A percentile compares a stretch with the other conserved stretches of the same genome.
These are phyloP conservation scores for Linnemannia hyalina DNA, from an alignment of 192 early-diverging fungal species.

Conservation along the genomic window DNA sequence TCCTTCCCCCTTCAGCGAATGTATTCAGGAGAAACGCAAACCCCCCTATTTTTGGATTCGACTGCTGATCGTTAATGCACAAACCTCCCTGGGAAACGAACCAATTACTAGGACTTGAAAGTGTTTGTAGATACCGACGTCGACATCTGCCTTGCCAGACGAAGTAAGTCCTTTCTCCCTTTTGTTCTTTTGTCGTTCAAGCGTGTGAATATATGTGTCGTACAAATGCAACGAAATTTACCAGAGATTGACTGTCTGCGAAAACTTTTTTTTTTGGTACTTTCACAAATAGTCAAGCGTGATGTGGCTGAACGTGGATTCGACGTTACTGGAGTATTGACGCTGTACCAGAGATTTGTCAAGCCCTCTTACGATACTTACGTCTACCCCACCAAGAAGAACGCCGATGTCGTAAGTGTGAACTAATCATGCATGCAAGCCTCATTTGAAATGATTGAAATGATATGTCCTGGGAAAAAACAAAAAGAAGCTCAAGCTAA, in stretches of 20 bases:
- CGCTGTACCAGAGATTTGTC: slow-evolving; percentile 90
- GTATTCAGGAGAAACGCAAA: background rate
- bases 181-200: background rate
- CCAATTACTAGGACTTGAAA: slow-evolving; percentile 57
- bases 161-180: slow-evolving; percentile 65
- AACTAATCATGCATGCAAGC: background rate
- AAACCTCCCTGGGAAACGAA: background rate
- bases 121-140: slow-evolving; percentile 96
- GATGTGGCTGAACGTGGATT: slow-evolving; percentile 93
- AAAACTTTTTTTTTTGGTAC: background rate
- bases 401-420: slow-evolving; percentile 83
- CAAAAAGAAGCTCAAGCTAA: too few species aligned
- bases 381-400: slow-evolving; percentile 92
- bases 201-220: background rate
- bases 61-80: background rate
- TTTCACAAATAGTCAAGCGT: slow-evolving; percentile 75
- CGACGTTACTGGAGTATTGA: slow-evolving; percentile 86
- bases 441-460: background rate
- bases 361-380: slow-evolving; percentile 95
- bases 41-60: background rate
- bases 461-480: background rate
- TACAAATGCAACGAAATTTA: background rate
- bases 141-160: slow-evolving; percentile 90
- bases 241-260: background rate
- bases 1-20: background rate